Percentiles rank a stretch among this genome's conserved stretches.
phyloP scores from a whole-genome alignment of 2,329 filamentous ascomycete species.

The Zalaria sp. region DNA sequence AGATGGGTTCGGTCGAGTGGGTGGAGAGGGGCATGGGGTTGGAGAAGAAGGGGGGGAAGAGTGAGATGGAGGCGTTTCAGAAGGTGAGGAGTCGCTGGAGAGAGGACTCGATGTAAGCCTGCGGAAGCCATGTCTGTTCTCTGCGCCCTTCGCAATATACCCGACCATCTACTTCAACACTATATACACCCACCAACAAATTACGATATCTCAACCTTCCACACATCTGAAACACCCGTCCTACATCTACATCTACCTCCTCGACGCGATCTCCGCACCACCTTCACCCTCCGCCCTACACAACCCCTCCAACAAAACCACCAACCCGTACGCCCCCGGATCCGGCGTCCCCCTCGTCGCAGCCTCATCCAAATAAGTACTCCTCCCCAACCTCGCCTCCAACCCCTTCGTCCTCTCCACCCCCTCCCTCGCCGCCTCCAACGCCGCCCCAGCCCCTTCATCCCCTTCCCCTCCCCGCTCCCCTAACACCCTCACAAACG shows the following conservation, averaged over 20 bases:
- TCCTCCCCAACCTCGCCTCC: conserved; percentile 19
- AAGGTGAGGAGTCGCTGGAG: conserved; percentile 53
- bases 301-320: conserved; percentile 20
- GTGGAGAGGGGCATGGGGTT: conserved; percentile 63
- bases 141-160: too few relatives aligned
- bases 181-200: too few relatives aligned
- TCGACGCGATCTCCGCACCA: too few relatives aligned
- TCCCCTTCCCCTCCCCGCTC: conserved; percentile 8
- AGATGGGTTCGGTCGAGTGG: conserved; percentile 95
- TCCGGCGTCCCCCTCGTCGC: conserved; percentile 21
- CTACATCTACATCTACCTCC: too few relatives aligned
- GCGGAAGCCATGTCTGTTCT: too few relatives aligned
- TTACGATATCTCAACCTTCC: too few relatives aligned
- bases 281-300: not conserved
- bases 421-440: conserved; percentile 13
- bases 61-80: conserved; percentile 50
- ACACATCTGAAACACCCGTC: too few relatives aligned
- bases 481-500: conserved; percentile 16
- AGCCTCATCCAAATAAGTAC: conserved; percentile 21
- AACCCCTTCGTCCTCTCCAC: conserved; percentile 21
- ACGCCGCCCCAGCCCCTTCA: conserved; percentile 12
- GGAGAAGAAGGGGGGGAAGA: conserved; percentile 49
- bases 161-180: too few relatives aligned
- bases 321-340: conserved; percentile 22
- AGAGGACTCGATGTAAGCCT: conserved; percentile 48